Evolutionary conservation across 805 yeast genomes (phyloP), one percentile per base, ranked within the genome.

Genomic region (Wickerhamomyces hampshirensis): DNA sequence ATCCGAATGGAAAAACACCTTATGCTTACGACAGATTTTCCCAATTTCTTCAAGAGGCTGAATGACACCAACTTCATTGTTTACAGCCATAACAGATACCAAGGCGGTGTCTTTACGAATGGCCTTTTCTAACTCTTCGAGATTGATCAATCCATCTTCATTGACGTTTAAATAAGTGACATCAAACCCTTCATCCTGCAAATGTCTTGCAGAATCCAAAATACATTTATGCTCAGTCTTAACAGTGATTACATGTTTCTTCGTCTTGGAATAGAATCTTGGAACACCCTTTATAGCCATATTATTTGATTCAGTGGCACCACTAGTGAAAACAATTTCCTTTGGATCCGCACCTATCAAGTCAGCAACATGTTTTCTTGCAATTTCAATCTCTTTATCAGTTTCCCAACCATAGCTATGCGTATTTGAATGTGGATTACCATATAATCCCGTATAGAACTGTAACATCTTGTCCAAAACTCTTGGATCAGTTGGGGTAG

Each of bases 351-450:
- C 98, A 21, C 78, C 76, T 51, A 93, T 87, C 36, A 93, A 74
- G 21, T 70, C 69, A 3, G 98, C 98, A 35, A 93, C 69, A 51
- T 91, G 73, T 35, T 66, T 70, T 53, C 99, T 75, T 5, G 98
- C 96, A 34, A 66, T 65, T 56, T 93, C 98, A 13, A 93, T 93
- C 40, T 82, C 96, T 45, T 74, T 75, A 40, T 91, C 96, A 4
- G 98, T 85, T 65, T 93, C 99, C 99, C 99, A 93, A 24, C 99
- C 99, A 59, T 91, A 93, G 5, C 95, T 75, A 58, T 93, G 99
- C 2, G 98, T 93, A 40, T 93, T 79, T 5, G 96, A 87, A 63
- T 93, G 99, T 16, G 99, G 99, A 60, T 93, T 93, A 44, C 99
- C 99, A 58, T 87, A 93, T 39, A 86, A 69, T 4, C 98, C 98